phyloP scores from a whole-genome alignment of 2,329 filamentous ascomycete species.

The Aspergillus sp. region DNA sequence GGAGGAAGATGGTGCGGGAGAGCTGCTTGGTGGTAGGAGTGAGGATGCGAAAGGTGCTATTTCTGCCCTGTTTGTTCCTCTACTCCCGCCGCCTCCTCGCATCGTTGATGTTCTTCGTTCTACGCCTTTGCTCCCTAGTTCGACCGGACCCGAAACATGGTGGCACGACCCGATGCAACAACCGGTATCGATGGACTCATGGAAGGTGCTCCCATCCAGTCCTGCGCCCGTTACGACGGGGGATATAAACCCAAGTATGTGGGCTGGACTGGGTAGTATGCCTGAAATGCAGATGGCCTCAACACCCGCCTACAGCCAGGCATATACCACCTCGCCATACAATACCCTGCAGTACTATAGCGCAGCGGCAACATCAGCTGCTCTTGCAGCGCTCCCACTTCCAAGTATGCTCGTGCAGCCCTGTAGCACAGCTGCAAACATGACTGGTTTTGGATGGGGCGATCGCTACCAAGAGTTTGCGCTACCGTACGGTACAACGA shows the following conservation, averaged over 20 bases:
- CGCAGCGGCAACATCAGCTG: constrained; percentile 70
- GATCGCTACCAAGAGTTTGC: constrained; percentile 82
- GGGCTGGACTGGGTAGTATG: constrained; percentile 71
- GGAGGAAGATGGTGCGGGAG: constrained; percentile 93
- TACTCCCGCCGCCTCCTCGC: constrained; percentile 82
- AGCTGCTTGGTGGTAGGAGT: constrained; percentile 85
- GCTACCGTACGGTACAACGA: constrained; percentile 69
- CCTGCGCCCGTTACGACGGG: constrained; percentile 70
- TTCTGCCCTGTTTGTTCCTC: constrained; percentile 77
- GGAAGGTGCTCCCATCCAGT: constrained; percentile 88
- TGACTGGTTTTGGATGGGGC: constrained; percentile 75
- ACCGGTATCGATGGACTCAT: constrained; percentile 74
- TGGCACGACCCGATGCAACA: constrained; percentile 75
- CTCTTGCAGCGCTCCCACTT: constrained; percentile 74
- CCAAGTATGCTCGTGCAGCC: constrained; percentile 82
- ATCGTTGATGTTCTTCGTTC: constrained; percentile 88
- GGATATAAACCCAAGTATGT: constrained; percentile 72
- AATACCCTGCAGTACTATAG: constrained; percentile 68
- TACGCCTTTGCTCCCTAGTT: constrained; percentile 81
- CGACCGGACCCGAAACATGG: constrained; percentile 69
- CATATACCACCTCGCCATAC: constrained; percentile 69
- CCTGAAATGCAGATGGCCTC: constrained; percentile 67
- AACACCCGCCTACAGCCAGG: constrained; percentile 71
- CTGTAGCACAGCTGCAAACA: constrained; percentile 76
- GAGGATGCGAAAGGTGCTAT: constrained; percentile 91